These are phyloP conservation scores for Tuber borchii DNA, from an alignment of 495 filamentous ascomycete genomes.

Conservation along the genomic window DNA sequence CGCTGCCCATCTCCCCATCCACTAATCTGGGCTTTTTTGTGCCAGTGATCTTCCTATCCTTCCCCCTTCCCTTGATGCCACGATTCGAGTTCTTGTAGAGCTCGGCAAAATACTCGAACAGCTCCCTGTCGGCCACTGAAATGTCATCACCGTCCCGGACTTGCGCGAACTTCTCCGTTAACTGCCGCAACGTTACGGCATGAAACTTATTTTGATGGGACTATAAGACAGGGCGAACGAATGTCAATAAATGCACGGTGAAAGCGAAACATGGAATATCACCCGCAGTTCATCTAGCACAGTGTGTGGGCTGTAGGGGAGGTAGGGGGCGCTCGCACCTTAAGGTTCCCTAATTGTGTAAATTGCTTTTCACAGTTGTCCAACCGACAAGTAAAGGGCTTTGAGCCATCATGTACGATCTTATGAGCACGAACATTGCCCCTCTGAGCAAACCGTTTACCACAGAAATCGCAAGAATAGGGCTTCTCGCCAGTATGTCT, in stretches of 20 bases:
- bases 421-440: conserved; percentile 84
- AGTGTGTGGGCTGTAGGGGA: conserved; percentile 13
- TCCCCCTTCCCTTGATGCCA: conserved; percentile 87
- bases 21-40: conserved; percentile 35
- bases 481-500: conserved; percentile 83
- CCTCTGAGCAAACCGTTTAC: conserved; percentile 73
- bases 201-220: conserved; percentile 95
- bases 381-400: conserved; percentile 73
- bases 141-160: conserved; percentile 58
- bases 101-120: conserved; percentile 79
- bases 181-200: conserved; percentile 58
- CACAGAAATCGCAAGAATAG: conserved; percentile 74
- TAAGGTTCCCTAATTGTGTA: conserved; percentile 81
- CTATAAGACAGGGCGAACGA: conserved; percentile 46
- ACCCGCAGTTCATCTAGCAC: background rate
- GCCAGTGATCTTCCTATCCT: conserved; percentile 57
- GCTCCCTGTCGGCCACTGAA: conserved; percentile 61
- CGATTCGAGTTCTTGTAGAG: conserved; percentile 94
- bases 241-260: conserved; percentile 12
- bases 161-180: conserved; percentile 67
- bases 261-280: background rate
- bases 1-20: conserved; percentile 33
- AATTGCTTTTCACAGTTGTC: conserved; percentile 80
- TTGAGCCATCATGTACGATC: conserved; percentile 68
- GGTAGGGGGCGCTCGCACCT: conserved; percentile 50